phyloP scores from a whole-genome alignment of 192 early-diverging fungal species.

The Helicostylum pulchrum region DNA sequence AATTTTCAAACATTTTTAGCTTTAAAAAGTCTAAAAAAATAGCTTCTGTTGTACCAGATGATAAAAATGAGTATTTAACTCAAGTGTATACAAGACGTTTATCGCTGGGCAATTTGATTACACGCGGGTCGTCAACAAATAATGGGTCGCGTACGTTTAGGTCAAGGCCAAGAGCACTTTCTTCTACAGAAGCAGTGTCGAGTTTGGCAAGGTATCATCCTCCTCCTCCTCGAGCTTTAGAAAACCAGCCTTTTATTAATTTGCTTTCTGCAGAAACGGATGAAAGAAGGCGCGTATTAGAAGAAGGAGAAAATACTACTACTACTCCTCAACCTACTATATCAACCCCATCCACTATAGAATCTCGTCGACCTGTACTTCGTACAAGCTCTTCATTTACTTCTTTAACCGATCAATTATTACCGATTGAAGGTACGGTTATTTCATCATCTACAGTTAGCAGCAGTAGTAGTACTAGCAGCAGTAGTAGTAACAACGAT shows the following conservation, averaged over 20 bases:
- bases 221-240: too few species aligned
- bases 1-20: too few species aligned
- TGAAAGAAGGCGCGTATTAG: neutral
- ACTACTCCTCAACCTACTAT: too few species aligned
- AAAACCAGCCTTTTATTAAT: constrained; percentile 2
- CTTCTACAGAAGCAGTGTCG: neutral
- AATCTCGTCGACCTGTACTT: neutral
- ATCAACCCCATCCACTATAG: neutral
- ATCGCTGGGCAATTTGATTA: constrained; percentile 6
- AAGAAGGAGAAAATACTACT: neutral
- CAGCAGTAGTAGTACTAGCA: constrained; percentile 3
- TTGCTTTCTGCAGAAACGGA: neutral
- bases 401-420: constrained; percentile 23
- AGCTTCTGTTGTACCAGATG: too few species aligned
- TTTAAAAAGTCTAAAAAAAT: too few species aligned
- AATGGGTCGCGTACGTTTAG: neutral
- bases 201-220: neutral
- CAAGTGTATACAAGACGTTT: constrained; percentile 7
- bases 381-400: constrained; percentile 16
- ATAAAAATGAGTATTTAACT: neutral
- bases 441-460: neutral
- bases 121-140: neutral
- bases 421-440: constrained; percentile 14
- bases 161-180: constrained; percentile 6
- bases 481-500: neutral